Conservation (phyloP, 2,329 filamentous ascomycete genomes). For the Alternaria novae-zelandiae region DNA sequence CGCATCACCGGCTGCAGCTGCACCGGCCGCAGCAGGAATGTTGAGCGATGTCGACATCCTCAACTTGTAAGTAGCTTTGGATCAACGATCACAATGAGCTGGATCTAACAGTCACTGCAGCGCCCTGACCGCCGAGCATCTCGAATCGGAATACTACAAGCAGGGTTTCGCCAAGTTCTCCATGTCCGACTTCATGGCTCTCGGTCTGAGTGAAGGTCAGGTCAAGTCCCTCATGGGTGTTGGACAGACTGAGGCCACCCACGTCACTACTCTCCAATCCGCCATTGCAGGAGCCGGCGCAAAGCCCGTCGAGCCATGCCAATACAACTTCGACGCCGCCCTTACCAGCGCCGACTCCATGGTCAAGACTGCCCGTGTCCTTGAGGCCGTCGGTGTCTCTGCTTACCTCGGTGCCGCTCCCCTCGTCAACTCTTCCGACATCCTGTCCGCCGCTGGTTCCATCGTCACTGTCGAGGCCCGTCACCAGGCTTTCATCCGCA, state of each 20-base stretch:
- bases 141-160: slow-evolving; percentile 75
- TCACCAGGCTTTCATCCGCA: slow-evolving; percentile 75
- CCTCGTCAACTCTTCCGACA: slow-evolving; percentile 63
- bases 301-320: slow-evolving; percentile 71
- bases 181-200: slow-evolving; percentile 67
- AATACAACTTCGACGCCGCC: slow-evolving; percentile 68
- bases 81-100: slow-evolving; percentile 21
- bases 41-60: slow-evolving; percentile 60
- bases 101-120: slow-evolving; percentile 52
- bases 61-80: slow-evolving; percentile 56
- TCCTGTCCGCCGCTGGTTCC: slow-evolving; percentile 70
- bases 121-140: slow-evolving; percentile 75
- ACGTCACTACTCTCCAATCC: slow-evolving; percentile 66
- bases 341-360: slow-evolving; percentile 70
- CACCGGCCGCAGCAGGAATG: slow-evolving; percentile 34
- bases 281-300: slow-evolving; percentile 68
- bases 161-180: slow-evolving; percentile 73
- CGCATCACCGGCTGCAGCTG: slow-evolving; percentile 23
- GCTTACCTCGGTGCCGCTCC: slow-evolving; percentile 74
- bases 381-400: slow-evolving; percentile 77
- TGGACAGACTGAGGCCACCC: slow-evolving; percentile 67
- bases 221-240: slow-evolving; percentile 68
- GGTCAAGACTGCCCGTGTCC: slow-evolving; percentile 71
- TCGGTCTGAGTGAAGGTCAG: slow-evolving; percentile 63
- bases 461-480: slow-evolving; percentile 77